These are phyloP conservation scores for Ustilaginoidea virens DNA, from an alignment of 2,329 filamentous ascomycete species.

Conservation along the genomic window DNA sequence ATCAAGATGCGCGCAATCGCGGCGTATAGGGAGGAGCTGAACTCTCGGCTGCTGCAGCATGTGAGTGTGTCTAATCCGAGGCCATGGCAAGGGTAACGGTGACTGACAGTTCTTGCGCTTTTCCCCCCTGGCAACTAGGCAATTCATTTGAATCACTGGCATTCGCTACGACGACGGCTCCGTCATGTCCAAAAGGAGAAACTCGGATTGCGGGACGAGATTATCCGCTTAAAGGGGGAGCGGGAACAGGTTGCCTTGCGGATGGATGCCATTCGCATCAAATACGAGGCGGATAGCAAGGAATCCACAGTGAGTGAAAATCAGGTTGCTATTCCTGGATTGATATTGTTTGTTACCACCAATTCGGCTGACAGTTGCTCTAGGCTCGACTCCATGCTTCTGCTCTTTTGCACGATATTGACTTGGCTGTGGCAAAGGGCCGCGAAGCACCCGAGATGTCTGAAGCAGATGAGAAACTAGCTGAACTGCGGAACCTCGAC, in stretches of 20 bases:
- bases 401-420: constrained; percentile 44
- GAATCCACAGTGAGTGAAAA: constrained; percentile 30
- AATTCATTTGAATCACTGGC: constrained; percentile 42
- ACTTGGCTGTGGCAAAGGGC: constrained; percentile 37
- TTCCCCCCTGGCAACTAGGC: constrained; percentile 20
- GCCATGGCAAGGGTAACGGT: too few species aligned
- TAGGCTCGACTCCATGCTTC: constrained; percentile 39
- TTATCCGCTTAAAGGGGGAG: constrained; percentile 42
- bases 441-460: constrained; percentile 31
- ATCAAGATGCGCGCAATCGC: constrained; percentile 41
- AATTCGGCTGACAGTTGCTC: too few species aligned
- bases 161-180: constrained; percentile 41
- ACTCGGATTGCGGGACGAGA: constrained; percentile 39
- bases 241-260: constrained; percentile 45
- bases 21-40: constrained; percentile 41
- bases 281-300: constrained; percentile 39
- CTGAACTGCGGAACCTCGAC: constrained; percentile 41
- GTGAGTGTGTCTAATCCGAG: too few species aligned
- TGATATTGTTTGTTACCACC: too few species aligned
- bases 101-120: not conserved
- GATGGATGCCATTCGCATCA: constrained; percentile 46
- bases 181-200: constrained; percentile 42
- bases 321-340: too few species aligned
- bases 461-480: constrained; percentile 28
- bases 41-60: constrained; percentile 39